Conservation (phyloP, 2,329 filamentous ascomycete genomes). For the Aspergillus fischeri region DNA sequence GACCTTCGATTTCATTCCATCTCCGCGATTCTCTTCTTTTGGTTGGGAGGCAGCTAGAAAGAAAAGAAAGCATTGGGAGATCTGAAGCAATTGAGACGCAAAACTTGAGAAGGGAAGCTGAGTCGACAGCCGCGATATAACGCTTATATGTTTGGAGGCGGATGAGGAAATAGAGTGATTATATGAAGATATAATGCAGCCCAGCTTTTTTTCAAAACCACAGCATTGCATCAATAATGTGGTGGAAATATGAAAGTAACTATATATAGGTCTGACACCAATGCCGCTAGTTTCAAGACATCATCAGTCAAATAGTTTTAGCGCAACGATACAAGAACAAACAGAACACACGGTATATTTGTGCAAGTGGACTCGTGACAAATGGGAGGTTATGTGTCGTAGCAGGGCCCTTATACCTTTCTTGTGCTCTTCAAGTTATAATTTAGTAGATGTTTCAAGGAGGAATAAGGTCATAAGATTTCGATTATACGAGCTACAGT, state of each 20-base stretch:
- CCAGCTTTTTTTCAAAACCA: neutral
- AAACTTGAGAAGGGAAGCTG: neutral
- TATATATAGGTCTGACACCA: neutral
- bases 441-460: neutral
- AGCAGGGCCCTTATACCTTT: neutral
- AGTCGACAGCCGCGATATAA: neutral
- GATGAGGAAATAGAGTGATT: neutral
- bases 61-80: constrained; percentile 7
- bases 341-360: neutral
- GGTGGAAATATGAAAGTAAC: neutral
- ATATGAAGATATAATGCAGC: neutral
- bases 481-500: no score
- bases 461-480: neutral
- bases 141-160: neutral
- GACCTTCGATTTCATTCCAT: constrained; percentile 25
- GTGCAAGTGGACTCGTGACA: neutral
- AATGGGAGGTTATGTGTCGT: neutral
- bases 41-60: constrained; percentile 8
- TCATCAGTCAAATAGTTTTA: neutral
- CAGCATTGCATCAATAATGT: neutral
- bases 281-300: neutral
- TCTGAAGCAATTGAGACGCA: neutral
- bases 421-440: neutral
- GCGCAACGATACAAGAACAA: neutral
- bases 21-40: constrained; percentile 10